phyloP scores from a whole-genome alignment of 2,329 filamentous ascomycete genomes.

The Dothistroma septosporum region DNA sequence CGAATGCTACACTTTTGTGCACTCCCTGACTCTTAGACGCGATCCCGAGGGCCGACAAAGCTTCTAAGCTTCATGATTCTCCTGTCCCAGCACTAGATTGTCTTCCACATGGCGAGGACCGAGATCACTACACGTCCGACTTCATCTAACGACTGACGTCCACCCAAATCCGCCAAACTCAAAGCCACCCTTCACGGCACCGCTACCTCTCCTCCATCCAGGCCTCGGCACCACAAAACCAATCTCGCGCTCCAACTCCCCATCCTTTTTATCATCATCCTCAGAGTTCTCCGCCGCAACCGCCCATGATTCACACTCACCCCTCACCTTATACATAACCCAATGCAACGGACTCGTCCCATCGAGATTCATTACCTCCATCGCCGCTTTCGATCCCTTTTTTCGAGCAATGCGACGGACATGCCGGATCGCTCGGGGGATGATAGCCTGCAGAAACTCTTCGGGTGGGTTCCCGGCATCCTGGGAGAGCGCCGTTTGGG shows the following conservation, averaged over 20 bases:
- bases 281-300: neutral
- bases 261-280: neutral
- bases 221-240: neutral
- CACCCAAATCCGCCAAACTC: too few species aligned
- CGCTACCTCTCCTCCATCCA: too few species aligned
- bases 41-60: too few species aligned
- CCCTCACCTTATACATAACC: neutral
- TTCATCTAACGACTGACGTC: too few species aligned
- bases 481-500: neutral
- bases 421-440: neutral
- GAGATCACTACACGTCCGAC: too few species aligned
- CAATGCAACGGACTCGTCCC: neutral
- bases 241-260: neutral
- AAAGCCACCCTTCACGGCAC: too few species aligned
- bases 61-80: too few species aligned
- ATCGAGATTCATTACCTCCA: neutral
- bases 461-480: neutral
- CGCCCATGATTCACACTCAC: neutral
- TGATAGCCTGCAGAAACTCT: neutral
- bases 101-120: too few species aligned
- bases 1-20: too few species aligned
- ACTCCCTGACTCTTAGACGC: too few species aligned
- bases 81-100: too few species aligned
- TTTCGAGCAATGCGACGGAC: neutral
- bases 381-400: neutral